Evolutionary conservation across 2,329 filamentous ascomycete species (phyloP).

Genomic region (Aspergillus nomiae): DNA sequence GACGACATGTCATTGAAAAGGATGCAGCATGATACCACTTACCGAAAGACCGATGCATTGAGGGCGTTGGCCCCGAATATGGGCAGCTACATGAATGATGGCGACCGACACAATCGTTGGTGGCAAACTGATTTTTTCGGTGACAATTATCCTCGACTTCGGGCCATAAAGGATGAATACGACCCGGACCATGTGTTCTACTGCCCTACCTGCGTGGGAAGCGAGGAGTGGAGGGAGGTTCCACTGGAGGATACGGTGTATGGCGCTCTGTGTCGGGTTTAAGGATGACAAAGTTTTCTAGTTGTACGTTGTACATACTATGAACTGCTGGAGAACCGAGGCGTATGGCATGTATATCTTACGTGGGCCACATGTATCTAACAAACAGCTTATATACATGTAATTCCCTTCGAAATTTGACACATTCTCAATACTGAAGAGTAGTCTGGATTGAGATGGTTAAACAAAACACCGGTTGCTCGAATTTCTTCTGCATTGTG

Average conservation of each 20-base stretch:
- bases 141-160: not conserved
- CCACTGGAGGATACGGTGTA: not conserved
- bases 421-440: no score
- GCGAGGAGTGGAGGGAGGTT: not conserved
- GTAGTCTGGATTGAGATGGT: no score
- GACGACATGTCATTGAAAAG: not conserved
- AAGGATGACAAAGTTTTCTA: not conserved
- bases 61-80: not conserved
- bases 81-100: not conserved
- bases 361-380: not conserved
- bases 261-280: not conserved
- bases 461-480: no score
- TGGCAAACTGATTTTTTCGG: not conserved
- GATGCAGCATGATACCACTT: not conserved
- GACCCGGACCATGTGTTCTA: conserved; percentile 3
- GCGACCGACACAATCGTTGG: not conserved
- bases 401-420: no score
- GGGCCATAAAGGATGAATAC: not conserved
- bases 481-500: no score
- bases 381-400: not conserved
- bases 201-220: not conserved
- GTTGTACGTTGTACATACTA: not conserved
- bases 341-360: not conserved
- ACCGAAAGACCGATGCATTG: not conserved
- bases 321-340: no score